Evolutionary conservation across 2,329 filamentous ascomycete genomes (phyloP).

Genomic region (Neonectria sp.): DNA sequence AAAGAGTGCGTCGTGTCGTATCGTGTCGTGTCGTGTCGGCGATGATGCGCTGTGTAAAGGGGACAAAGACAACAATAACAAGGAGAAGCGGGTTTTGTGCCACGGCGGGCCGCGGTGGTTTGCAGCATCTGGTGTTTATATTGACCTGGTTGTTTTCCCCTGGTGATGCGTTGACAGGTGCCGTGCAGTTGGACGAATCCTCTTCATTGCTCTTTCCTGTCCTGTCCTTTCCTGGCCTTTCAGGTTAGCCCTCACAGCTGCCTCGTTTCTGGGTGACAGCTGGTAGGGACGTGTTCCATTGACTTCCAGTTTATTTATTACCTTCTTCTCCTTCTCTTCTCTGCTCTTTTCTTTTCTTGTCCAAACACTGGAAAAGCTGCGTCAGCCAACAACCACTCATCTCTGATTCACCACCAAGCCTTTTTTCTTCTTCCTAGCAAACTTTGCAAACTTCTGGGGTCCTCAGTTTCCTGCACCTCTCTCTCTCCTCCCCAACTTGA

Average conservation of each 20-base stretch:
- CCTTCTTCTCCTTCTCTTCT: slow-evolving; percentile 3
- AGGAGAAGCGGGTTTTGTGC: slow-evolving; percentile 4
- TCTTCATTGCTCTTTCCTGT: not conserved
- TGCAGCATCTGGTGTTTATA: slow-evolving; percentile 1
- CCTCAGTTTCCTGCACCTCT: not conserved
- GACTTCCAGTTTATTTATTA: slow-evolving; percentile 1
- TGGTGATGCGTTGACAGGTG: not conserved
- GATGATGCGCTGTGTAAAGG: slow-evolving; percentile 11
- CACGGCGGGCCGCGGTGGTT: slow-evolving; percentile 4
- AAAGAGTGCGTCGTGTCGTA: slow-evolving; percentile 3
- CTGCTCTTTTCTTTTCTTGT: not conserved
- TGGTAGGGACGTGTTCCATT: not conserved
- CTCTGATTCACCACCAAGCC: not conserved
- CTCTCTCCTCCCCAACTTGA: not conserved
- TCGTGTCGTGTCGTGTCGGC: slow-evolving; percentile 11
- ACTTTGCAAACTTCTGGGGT: not conserved
- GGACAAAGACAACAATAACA: not conserved
- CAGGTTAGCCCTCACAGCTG: slow-evolving; percentile 17
- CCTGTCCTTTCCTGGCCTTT: not conserved
- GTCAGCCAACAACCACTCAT: not conserved
- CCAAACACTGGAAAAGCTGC: not conserved
- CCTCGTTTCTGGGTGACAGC: slow-evolving; percentile 29
- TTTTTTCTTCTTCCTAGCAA: not conserved
- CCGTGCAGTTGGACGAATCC: not conserved
- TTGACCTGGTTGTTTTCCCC: not conserved